Base-by-base conservation (phyloP, 2,329 filamentous ascomycete genomes). In the Colletotrichum gigasporum region DNA sequence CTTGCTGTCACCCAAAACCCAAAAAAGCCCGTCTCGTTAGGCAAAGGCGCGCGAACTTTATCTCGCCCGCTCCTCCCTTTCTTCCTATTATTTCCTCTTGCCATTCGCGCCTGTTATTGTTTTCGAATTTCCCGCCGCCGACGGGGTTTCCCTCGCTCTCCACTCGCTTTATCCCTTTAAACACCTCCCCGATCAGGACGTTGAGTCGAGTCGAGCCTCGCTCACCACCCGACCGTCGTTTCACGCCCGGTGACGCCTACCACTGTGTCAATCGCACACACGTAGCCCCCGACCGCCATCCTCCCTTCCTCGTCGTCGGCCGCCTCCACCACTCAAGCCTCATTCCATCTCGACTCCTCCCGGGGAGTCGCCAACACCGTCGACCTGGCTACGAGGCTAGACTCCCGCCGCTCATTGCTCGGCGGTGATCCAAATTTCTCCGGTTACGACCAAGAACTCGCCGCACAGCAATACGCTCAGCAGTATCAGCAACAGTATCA, bases 361-460 rank as follows among this genome's bases (percentile, higher is more conserved):
- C 39, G 39, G 65, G 67, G 66, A 66, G 67, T 67, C 62, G 48
- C 54, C 35, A 68, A 57, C 18, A 66, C 63, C 58, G 62, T 65
- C 67, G 66, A 62, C 72, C 71, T 81, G 77, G 78, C 78, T 72
- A 72, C 73, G 67, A 73, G 78, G 66, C 72, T 79, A 61, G 79
- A 80, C 55, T 79, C 78, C 66, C 76, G 75, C 69, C 77, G 78
- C 69, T 78, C 76, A 55, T 72, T 80, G 68, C 73, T 80, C 45
- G 75, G 77, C 67, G 72, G 70, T 62, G 78, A 80, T 66, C 73
- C 71, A n/a, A 74, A 71, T 48, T 80, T 75, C 69, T 72, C 74
- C 32, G 60, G 52, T 39, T 54, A 57, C 35, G 51, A 68, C 16
- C 65, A 68, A 41, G 63, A 66, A 50, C 48, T 55, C 32, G 65